Evolutionary conservation across 495 filamentous ascomycete genomes (phyloP), one percentile per base, ranked within the genome.

Genomic region (Emericellopsis terricola): DNA sequence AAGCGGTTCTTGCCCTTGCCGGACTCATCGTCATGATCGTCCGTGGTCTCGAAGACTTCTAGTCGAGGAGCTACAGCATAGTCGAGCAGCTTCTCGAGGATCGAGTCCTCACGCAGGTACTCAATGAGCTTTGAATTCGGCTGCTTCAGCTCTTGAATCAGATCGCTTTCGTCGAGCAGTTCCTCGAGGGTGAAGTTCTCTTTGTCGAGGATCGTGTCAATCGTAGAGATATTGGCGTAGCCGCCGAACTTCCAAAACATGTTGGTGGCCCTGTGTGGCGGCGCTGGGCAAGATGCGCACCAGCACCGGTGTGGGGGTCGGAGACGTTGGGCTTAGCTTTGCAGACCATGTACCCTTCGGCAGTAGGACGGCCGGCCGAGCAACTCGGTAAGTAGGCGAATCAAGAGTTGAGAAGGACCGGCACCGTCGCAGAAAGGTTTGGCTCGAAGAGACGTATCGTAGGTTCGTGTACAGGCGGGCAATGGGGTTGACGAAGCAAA

Each of bases 181-280:
- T 99, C 89, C 52, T 99, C 89, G 33, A 96, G 77, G 29, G 78
- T 81, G 48, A 94, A 81, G 56, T 94, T 78, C 41, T 81, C 74
- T 57, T 92, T 92, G 42, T 96, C 89, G 46, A 99, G 84, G 44
- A 96, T 78, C 45, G 73, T 84, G 57, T 96, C 91, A 55, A 97
- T 78, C 44, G 84, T 79, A 47, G 87, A 94, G 60, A 92, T 76
- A 65, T 81, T 92, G 57, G 87, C 81, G 69, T 96, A 96, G 53
- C 85, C 85, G 63, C 91, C 86, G 62, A 94, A 94, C 56, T 85
- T 75, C 86, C 86, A 94, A 56, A 94, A 94, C 86, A 94, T 94
- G 59, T 55, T 83, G 77, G 51, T 43, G 44, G 36, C 36, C 39
- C 45, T 62, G 60, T 48, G 54, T 60, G 38, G 57, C 50, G 41